Percentiles rank a stretch among this genome's conserved stretches.
These are phyloP conservation scores for Eucalyptus pauciflora DNA, from an alignment of 345 rosid species.

Conservation along the genomic window DNA sequence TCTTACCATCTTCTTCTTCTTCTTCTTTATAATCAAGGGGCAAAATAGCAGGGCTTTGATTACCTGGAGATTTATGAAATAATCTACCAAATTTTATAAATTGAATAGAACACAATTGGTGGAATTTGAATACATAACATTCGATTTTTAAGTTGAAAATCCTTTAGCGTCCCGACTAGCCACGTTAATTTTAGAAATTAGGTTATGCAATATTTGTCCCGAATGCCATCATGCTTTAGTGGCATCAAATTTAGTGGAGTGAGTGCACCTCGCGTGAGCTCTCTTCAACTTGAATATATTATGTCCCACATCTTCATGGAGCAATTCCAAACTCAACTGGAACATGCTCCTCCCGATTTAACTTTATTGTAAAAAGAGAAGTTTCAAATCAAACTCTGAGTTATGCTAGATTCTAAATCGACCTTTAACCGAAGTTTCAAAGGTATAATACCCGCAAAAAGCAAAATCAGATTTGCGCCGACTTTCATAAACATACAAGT, in stretches of 20 bases:
- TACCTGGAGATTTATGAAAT: neutral
- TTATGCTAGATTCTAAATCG: neutral
- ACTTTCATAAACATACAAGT: neutral
- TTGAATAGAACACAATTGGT: neutral
- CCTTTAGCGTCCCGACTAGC: neutral
- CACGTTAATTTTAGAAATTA: neutral
- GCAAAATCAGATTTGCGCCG: neutral
- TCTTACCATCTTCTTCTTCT: neutral
- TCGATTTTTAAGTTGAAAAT: neutral
- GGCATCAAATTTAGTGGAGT: neutral
- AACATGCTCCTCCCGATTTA: neutral
- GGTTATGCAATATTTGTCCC: neutral
- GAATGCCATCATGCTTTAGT: neutral
- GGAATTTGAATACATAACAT: neutral
- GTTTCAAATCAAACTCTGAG: neutral
- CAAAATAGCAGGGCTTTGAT: neutral
- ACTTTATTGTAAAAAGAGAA: neutral
- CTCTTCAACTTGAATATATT: neutral
- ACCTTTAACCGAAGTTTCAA: neutral
- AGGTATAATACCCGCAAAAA: neutral
- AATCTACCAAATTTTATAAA: neutral
- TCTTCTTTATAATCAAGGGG: neutral
- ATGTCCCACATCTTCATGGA: neutral
- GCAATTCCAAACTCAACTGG: neutral
- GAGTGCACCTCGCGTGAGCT: neutral